These are phyloP conservation scores for Trypanosoma brucei DNA, from an alignment of 208 protist genomes.

Conservation along the genomic window DNA sequence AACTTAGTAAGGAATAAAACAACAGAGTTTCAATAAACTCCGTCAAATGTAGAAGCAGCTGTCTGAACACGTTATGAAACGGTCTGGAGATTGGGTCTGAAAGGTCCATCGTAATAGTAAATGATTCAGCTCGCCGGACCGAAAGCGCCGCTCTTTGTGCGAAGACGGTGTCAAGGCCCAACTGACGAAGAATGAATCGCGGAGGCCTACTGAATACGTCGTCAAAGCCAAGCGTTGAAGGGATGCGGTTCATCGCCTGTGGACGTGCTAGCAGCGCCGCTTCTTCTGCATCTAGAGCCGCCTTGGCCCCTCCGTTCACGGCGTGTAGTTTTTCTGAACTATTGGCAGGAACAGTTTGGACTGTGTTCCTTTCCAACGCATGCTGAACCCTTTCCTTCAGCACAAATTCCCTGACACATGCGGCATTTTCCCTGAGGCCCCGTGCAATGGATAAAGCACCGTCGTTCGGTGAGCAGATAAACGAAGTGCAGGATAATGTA, in stretches of 20 bases:
- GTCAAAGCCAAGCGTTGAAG: constrained; percentile 18
- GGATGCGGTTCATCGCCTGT: constrained; percentile 16
- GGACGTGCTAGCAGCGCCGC: constrained; percentile 5
- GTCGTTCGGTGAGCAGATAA: background rate
- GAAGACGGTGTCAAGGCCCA: constrained; percentile 71
- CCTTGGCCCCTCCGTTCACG: background rate
- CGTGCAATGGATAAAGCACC: background rate
- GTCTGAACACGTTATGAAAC: constrained; percentile 19
- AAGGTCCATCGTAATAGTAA: constrained; percentile 14
- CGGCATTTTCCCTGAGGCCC: constrained; percentile 18
- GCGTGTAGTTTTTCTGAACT: background rate
- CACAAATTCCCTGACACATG: constrained; percentile 18
- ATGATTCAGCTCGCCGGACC: constrained; percentile 22
- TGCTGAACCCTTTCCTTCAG: constrained; percentile 6
- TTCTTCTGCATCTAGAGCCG: constrained; percentile 17
- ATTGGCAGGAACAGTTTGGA: background rate
- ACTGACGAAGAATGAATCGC: constrained; percentile 55
- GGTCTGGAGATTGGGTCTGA: constrained; percentile 22
- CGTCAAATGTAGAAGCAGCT: constrained; percentile 15
- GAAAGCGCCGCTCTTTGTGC: constrained; percentile 34
- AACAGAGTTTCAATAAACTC: constrained; percentile 23
- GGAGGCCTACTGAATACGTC: constrained; percentile 21
- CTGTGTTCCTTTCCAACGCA: background rate
- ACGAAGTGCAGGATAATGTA: background rate
- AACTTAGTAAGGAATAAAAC: constrained; percentile 20